phyloP scores from a whole-genome alignment of 257 asterid species.

The Solanum sitiens region DNA sequence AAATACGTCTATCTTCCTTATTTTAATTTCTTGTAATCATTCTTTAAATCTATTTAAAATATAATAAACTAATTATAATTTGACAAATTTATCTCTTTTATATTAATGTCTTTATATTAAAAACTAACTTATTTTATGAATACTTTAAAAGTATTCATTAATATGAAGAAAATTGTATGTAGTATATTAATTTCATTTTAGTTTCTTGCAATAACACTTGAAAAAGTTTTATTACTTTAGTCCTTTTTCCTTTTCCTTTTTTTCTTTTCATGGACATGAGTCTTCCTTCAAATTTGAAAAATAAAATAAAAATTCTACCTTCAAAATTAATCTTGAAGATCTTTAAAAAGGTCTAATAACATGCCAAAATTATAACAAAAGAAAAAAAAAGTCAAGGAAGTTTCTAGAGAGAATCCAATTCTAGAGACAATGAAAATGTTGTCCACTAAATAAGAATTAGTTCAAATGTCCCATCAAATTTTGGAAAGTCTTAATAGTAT shows the following conservation, averaged over 20 bases:
- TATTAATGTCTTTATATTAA: too few species aligned
- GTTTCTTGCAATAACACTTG: neutral
- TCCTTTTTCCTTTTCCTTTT: neutral
- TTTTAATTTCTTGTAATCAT: neutral
- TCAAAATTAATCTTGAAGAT: neutral
- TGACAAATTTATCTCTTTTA: neutral
- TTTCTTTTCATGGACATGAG: neutral
- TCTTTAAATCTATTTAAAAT: too few species aligned
- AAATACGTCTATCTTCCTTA: fast-evolving
- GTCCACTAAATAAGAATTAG: neutral
- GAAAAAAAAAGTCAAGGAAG: neutral
- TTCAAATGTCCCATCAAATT: neutral
- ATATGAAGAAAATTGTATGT: neutral
- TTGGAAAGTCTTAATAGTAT: neutral
- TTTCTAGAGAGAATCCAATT: neutral
- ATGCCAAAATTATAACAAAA: neutral
- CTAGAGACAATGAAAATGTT: neutral
- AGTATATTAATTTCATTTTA: too few species aligned
- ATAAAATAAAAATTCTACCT: neutral
- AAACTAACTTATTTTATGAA: neutral
- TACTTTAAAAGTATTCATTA: neutral
- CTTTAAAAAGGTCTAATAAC: neutral
- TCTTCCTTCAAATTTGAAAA: neutral
- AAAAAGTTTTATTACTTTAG: neutral
- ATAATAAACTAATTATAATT: too few species aligned